These are phyloP conservation scores for Mortierella polycephala DNA, from an alignment of 371 early-diverging fungal genomes.

Conservation along the genomic window DNA sequence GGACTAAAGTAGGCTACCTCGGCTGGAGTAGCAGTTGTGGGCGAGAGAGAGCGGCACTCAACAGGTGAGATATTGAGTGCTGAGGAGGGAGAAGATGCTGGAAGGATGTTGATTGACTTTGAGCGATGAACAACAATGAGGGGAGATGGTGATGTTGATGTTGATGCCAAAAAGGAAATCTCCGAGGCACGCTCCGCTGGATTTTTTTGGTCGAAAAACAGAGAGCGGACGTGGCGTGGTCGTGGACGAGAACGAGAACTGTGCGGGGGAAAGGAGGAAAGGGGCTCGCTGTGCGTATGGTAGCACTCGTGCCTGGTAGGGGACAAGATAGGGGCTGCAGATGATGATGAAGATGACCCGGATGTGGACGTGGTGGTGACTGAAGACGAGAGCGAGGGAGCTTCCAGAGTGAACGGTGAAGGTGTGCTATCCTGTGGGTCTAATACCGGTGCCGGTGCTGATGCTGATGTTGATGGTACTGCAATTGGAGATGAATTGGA, in stretches of 20 bases:
- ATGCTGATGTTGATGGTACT: slow-evolving; percentile 18
- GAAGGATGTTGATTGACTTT: slow-evolving; percentile 25
- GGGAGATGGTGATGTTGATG: slow-evolving; percentile 2
- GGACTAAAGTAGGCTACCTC: slow-evolving; percentile 28
- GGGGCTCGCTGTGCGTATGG: not conserved
- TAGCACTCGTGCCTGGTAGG: not conserved
- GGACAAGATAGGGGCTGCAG: not conserved
- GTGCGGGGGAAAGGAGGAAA: slow-evolving; percentile 3
- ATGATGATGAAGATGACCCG: not conserved
- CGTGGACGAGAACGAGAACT: not conserved
- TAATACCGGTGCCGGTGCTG: not conserved
- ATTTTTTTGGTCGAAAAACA: not conserved
- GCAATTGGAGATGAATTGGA: slow-evolving; percentile 35
- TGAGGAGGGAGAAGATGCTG: slow-evolving; percentile 17
- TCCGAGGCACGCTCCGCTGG: not conserved
- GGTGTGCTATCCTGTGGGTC: not conserved
- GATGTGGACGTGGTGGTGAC: not conserved
- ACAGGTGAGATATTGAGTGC: slow-evolving; percentile 50
- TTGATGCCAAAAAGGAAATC: slow-evolving; percentile 2
- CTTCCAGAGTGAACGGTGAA: too few species aligned
- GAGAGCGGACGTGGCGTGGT: not conserved
- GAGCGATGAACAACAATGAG: slow-evolving; percentile 20
- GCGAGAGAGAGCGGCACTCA: slow-evolving; percentile 48
- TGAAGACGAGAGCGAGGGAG: not conserved
- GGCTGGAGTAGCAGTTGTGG: slow-evolving; percentile 30